Conservation (phyloP, 805 yeast species). For the Cyberlindnera euphorbiiphila region DNA sequence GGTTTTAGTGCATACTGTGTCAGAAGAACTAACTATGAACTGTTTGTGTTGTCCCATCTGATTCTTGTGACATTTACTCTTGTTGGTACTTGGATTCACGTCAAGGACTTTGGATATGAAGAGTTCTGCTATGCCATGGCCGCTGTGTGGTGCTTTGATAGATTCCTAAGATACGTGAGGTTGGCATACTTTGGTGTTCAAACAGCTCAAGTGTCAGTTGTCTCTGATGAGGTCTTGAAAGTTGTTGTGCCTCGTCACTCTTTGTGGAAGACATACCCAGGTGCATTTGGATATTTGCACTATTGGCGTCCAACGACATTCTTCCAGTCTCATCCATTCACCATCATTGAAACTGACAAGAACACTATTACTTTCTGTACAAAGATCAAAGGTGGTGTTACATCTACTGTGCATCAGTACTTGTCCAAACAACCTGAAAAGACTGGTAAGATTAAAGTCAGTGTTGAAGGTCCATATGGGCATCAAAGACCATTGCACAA, state of each 20-base stretch:
- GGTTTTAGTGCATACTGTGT: slow-evolving; percentile 34
- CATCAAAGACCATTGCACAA: slow-evolving; percentile 32
- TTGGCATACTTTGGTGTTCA: slow-evolving; percentile 23
- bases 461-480: slow-evolving; percentile 69
- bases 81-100: slow-evolving; percentile 56
- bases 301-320: slow-evolving; percentile 48
- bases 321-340: slow-evolving; percentile 76
- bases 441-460: slow-evolving; percentile 30
- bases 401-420: slow-evolving; percentile 27
- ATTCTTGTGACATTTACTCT: slow-evolving; percentile 49
- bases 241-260: slow-evolving; percentile 39
- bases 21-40: slow-evolving; percentile 56
- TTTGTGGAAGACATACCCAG: slow-evolving; percentile 49
- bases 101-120: slow-evolving; percentile 45
- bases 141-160: slow-evolving; percentile 49
- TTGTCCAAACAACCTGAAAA: slow-evolving; percentile 27
- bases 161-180: slow-evolving; percentile 39
- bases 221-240: slow-evolving; percentile 42
- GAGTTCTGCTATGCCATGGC: slow-evolving; percentile 35
- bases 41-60: slow-evolving; percentile 55
- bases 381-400: slow-evolving; percentile 54
- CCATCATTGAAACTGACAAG: slow-evolving; percentile 43
- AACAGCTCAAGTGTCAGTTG: slow-evolving; percentile 23
- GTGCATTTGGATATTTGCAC: slow-evolving; percentile 56
- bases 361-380: slow-evolving; percentile 41